Evolutionary conservation across 768 basidiomycete species (phyloP), one percentile per base, ranked within the genome.

Genomic region (Auricularia cornea): DNA sequence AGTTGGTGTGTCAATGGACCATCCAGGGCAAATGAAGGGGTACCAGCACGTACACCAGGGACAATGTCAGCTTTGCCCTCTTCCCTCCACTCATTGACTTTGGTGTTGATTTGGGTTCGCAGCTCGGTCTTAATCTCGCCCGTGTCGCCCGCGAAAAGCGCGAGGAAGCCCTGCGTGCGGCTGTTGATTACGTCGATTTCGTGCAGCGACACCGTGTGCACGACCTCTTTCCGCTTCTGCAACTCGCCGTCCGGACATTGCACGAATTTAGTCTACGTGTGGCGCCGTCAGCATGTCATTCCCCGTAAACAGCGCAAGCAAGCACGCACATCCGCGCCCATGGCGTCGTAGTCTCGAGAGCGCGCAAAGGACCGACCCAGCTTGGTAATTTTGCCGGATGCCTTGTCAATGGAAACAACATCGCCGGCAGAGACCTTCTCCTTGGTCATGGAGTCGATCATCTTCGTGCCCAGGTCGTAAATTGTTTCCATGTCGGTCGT

Each of bases 171-270:
- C 79, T 99, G 97, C 5, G 96, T 98, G 60, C 96, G 85, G 67
- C 92, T 94, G 80, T 98, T 99, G 80, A 98, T 98, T 61, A 98
- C 95, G 71, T 99, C 97, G 69, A 99, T 98, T 77, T 99, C 97
- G 75, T 98, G 97, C 16, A 99, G 80, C 0, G 95, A 94, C 11
- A 98, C 95, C 0, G 95, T 98, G 75, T 99, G 97, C 8, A 94
- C 91, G 64, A 98, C 91, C 76, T 98, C 94, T 80, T 93, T 94
- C 67, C 96, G 88, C 70, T 94, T 95, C 79, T 98, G 97, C 63
- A 98, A 87, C 76, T 99, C 96, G 62, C 97, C 97, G 67, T 96
- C 94, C 3, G 97, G 97, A 72, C 93, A 96, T 80, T 95, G 93
- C 12, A 99, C 94, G 69, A 98, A 98, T 80, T 90, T 95, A 52